phyloP scores from a whole-genome alignment of 2,329 filamentous ascomycete genomes.

The Mollisiaceae sp. region DNA sequence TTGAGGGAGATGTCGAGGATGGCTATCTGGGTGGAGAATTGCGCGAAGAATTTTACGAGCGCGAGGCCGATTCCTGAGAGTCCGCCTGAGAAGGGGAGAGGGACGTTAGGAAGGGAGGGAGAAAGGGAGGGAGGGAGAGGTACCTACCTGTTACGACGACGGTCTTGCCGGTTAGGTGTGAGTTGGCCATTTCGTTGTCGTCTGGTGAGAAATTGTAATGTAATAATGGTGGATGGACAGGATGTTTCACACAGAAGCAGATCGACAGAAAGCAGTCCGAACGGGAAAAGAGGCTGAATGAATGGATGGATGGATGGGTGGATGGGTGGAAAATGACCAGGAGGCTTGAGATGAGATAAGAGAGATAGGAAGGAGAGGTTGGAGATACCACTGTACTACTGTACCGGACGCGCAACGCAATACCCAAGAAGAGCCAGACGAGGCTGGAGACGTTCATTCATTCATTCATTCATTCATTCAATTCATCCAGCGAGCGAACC shows the following conservation, averaged over 20 bases:
- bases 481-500: background rate
- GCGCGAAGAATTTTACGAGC: slow-evolving; percentile 57
- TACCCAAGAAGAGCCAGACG: background rate
- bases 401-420: too few relatives aligned
- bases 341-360: too few relatives aligned
- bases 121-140: background rate
- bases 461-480: too few relatives aligned
- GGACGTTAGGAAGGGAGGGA: background rate
- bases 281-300: slow-evolving; percentile 3
- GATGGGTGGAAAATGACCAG: too few relatives aligned
- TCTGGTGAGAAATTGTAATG: too few relatives aligned
- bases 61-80: slow-evolving; percentile 78
- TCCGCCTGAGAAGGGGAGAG: slow-evolving; percentile 61
- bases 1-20: slow-evolving; percentile 31
- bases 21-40: slow-evolving; percentile 20
- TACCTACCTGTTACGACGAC: slow-evolving; percentile 33
- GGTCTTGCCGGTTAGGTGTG: slow-evolving; percentile 25
- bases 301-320: too few relatives aligned
- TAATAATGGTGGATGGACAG: too few relatives aligned
- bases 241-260: background rate
- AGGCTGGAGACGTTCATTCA: background rate
- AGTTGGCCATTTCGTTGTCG: slow-evolving; percentile 24
- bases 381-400: too few relatives aligned
- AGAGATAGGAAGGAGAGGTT: too few relatives aligned
- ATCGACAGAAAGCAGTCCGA: background rate